These are phyloP conservation scores for Sordariomycetes sp. DNA, from an alignment of 2,329 filamentous ascomycete genomes.

Conservation along the genomic window DNA sequence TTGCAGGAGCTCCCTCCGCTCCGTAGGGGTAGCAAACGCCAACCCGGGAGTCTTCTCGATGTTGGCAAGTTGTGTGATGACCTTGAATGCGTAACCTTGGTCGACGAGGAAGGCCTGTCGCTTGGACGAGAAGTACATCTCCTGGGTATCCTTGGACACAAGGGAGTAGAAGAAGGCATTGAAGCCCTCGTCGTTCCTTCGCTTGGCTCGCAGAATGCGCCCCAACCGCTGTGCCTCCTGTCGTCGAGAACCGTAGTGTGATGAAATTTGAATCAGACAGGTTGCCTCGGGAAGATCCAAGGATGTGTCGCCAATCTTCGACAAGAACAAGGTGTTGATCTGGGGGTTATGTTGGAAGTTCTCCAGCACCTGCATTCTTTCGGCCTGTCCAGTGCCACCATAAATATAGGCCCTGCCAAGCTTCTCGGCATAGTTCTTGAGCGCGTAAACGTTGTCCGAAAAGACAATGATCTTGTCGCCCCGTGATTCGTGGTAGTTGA, in stretches of 20 bases:
- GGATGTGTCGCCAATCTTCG: constrained; percentile 91
- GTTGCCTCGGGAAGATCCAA: constrained; percentile 89
- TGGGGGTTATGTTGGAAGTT: constrained; percentile 85
- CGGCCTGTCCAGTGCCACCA: constrained; percentile 70
- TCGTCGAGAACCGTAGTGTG: constrained; percentile 86
- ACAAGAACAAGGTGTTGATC: constrained; percentile 84
- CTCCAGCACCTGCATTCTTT: constrained; percentile 74
- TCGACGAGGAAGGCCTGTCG: constrained; percentile 95
- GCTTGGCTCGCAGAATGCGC: constrained; percentile 87
- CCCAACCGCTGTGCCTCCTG: constrained; percentile 89
- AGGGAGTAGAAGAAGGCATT: constrained; percentile 99
- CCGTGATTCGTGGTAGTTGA: constrained; percentile 83
- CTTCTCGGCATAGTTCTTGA: constrained; percentile 71
- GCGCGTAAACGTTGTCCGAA: constrained; percentile 85
- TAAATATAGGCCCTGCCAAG: constrained; percentile 80
- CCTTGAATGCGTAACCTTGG: constrained; percentile 97
- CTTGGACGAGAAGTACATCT: constrained; percentile 97
- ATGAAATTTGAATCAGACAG: constrained; percentile 89
- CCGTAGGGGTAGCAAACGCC: constrained; percentile 67
- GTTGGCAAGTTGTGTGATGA: constrained; percentile 90
- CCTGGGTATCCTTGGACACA: constrained; percentile 92
- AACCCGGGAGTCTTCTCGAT: constrained; percentile 77
- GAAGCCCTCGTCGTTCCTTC: constrained; percentile 94
- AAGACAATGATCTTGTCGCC: constrained; percentile 97
- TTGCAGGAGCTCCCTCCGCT: constrained; percentile 78